Base-by-base conservation (phyloP, 1,139 yeast species). In the Pichia sp. region DNA sequence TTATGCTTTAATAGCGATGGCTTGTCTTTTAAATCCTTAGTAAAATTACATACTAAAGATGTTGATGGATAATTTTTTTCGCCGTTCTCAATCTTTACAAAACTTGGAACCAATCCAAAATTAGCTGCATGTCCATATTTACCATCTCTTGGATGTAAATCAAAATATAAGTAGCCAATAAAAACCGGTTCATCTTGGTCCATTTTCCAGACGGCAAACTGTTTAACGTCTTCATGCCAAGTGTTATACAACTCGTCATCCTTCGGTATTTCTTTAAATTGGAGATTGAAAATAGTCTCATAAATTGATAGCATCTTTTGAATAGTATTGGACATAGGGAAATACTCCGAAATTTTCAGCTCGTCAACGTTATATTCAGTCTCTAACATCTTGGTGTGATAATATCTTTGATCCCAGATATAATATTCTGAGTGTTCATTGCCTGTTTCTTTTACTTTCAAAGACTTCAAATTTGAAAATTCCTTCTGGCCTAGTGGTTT, bases 51-150 rank as follows among this genome's bases (percentile, higher is more conserved):
- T 38, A 86, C 94, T 52, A 86, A 69, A 1, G 88, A 85, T 9
- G 94, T 82, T 0, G 78, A 79, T 1, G 95, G 92, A 49, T 75
- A 72, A 16, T 71, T 68, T 55, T 82, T 72, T n/a, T 68, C 58
- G 27, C 71, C 72, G 7, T 77, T 75, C 9, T 48, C 36, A 44
- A 73, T 70, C 33, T 61, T 64, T 32, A 65, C 63, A 57, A 67
- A 82, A 2, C 90, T 84, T n/a, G 86, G 79, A 9, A 72, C 67
- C 46, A 85, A 61, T 29, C 81, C 82, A 57, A 86, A 85, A 59
- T 83, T 83, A 10, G 95, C 95, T 29, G 95, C 95, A 61, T 85
- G 95, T 2, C 86, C 83, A 63, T 83, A 86, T 62, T 86, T 86
- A 55, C 92, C 90, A 45, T 80, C 83, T 60, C 95, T 75, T 50